Conservation (phyloP, 2,329 filamentous ascomycete genomes). For the Tolypocladium sp. region DNA sequence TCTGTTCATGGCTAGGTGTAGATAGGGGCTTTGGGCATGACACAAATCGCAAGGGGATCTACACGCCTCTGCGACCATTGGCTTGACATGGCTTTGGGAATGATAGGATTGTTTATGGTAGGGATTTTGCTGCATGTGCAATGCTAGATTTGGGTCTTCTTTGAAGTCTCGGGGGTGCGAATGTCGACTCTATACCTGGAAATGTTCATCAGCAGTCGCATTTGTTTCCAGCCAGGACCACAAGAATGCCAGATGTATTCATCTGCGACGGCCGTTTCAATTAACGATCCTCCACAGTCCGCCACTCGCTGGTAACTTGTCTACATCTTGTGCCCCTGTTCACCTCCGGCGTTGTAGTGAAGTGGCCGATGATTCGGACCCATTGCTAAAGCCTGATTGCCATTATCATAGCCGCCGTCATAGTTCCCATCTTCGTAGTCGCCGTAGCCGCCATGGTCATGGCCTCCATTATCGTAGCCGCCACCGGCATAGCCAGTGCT, state of each 20-base stretch:
- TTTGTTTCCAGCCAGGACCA: neutral
- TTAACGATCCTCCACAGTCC: too few relatives aligned
- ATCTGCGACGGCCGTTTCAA: neutral
- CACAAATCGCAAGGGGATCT: neutral
- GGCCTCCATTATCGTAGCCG: too few relatives aligned
- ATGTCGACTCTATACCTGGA: neutral
- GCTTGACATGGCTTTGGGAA: neutral
- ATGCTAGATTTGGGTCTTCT: neutral
- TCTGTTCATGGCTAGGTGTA: slow-evolving; percentile 8
- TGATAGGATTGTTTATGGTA: neutral
- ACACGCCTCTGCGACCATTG: neutral
- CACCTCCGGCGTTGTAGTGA: too few relatives aligned
- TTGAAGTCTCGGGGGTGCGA: neutral
- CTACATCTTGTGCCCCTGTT: too few relatives aligned
- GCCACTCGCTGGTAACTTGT: too few relatives aligned
- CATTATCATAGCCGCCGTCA: too few relatives aligned
- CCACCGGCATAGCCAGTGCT: too few relatives aligned
- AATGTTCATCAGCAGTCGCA: neutral
- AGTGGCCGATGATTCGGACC: too few relatives aligned
- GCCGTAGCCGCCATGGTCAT: too few relatives aligned
- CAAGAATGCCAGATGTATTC: neutral
- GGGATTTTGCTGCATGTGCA: neutral
- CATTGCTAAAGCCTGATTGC: too few relatives aligned
- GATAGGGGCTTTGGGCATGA: neutral
- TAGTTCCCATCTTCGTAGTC: too few relatives aligned